Evolutionary conservation across 2,329 filamentous ascomycete species (phyloP).

Genomic region (Trichothecium sympodiale): DNA sequence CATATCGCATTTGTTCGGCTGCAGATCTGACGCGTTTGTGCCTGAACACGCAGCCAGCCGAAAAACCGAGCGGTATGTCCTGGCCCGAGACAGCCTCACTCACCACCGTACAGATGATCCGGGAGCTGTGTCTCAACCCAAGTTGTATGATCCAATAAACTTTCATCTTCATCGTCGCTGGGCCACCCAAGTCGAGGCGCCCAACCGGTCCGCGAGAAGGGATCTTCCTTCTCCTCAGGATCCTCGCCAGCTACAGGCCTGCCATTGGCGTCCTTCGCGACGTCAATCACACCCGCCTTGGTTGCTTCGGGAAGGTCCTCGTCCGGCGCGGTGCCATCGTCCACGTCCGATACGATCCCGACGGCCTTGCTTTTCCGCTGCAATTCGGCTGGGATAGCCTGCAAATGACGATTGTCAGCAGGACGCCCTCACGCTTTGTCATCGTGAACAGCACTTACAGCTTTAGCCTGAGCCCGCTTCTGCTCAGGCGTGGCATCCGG

Average conservation of each 20-base stretch:
- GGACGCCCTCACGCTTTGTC: background rate
- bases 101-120: slow-evolving; percentile 84
- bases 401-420: slow-evolving; percentile 1
- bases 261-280: slow-evolving; percentile 37
- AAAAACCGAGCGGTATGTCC: background rate
- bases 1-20: too few species aligned
- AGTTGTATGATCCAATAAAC: slow-evolving; percentile 76
- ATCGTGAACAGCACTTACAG: slow-evolving; percentile 42
- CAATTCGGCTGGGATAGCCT: slow-evolving; percentile 28
- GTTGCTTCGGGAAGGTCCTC: slow-evolving; percentile 70
- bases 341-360: slow-evolving; percentile 68
- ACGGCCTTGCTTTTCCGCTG: slow-evolving; percentile 42
- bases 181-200: slow-evolving; percentile 72
- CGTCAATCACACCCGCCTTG: slow-evolving; percentile 55
- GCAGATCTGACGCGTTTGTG: background rate
- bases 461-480: slow-evolving; percentile 69
- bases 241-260: slow-evolving; percentile 37
- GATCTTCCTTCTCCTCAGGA: slow-evolving; percentile 38
- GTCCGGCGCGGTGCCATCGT: slow-evolving; percentile 55
- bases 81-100: slow-evolving; percentile 11
- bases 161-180: slow-evolving; percentile 49
- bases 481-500: slow-evolving; percentile 73
- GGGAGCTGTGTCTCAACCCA: slow-evolving; percentile 74
- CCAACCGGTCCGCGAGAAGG: slow-evolving; percentile 61
- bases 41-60: background rate